Evolutionary conservation across 495 filamentous ascomycete genomes (phyloP), one percentile per base, ranked within the genome.

Genomic region (Aspergillus carlsbadensis): DNA sequence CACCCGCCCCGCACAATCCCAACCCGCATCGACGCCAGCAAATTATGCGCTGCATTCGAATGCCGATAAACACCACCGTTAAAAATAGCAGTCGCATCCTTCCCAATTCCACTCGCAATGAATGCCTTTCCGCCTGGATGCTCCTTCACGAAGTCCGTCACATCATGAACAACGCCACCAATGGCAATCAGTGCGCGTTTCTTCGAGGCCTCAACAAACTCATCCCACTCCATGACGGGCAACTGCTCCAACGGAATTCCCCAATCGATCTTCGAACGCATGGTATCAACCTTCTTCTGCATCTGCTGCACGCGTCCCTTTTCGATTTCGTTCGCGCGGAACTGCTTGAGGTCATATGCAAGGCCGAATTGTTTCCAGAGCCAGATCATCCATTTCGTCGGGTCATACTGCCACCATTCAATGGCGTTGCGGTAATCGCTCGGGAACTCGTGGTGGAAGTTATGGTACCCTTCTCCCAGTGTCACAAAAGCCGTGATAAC

Each of bases 361-460:
- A 96, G 81, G 40, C 91, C 91, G 33, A 95, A 73, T 70, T 89
- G 82, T 81, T 92, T 92, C 85, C 85, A 90, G 59, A 79, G 62
- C 86, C 86, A 91, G 78, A 96, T 96, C 66, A 70, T 78, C 90
- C 91, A 95, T 76, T 96, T 96, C 63, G 91, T 96, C n/a, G 90
- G 90, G 74, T 96, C 91, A 64, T 95, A 95, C 73, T 96, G 91
- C 73, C 84, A 87, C 89, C 90, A 96, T 65, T 93, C 76, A 58
- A 96, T 91, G 37, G 89, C 91, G 71, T 96, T 96, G 68, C 91
- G 89, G 83, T 95, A 96, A 69, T 96, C 91, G 10, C 88, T 90
- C 24, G 91, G 91, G 73, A 96, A 96, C 70, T 96, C 91, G 78
- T 96, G 91, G 77, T 96, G 91, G 84, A 96, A 96, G 75, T 92